These are phyloP conservation scores for Telfairia occidentalis DNA, from an alignment of 331 rosid species.

Conservation along the genomic window DNA sequence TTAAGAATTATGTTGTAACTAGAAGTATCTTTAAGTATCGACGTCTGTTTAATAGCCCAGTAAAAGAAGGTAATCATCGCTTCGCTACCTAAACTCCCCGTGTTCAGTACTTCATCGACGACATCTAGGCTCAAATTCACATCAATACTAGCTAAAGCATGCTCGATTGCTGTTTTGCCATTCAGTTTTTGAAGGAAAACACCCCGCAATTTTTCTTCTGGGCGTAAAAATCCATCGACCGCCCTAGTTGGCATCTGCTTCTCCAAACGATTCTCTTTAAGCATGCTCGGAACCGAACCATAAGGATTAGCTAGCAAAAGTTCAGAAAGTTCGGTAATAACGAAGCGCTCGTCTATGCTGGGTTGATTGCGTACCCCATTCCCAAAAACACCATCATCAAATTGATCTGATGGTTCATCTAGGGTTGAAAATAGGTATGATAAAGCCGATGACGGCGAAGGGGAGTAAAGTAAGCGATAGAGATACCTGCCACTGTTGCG, in stretches of 20 bases:
- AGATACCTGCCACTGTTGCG: constrained; percentile 10
- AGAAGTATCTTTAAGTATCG: constrained; percentile 26
- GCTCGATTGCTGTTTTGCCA: constrained; percentile 52
- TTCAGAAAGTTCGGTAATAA: constrained; percentile 43
- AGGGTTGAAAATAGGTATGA: constrained; percentile 27
- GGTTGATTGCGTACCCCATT: background rate
- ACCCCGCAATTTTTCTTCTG: constrained; percentile 69
- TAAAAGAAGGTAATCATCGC: constrained; percentile 59
- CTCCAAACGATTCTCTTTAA: constrained; percentile 4
- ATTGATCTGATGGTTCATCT: constrained; percentile 13
- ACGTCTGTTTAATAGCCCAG: constrained; percentile 60
- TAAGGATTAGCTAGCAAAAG: constrained; percentile 25
- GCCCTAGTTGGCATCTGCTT: constrained; percentile 12
- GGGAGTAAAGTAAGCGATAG: constrained; percentile 4
- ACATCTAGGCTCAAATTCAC: constrained; percentile 39
- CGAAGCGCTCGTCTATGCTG: constrained; percentile 27
- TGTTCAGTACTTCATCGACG: constrained; percentile 36
- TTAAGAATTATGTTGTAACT: constrained; percentile 44
- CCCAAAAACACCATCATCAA: background rate
- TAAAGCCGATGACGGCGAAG: constrained; percentile 1
- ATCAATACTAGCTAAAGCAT: constrained; percentile 33
- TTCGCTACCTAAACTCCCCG: constrained; percentile 56
- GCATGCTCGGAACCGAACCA: background rate
- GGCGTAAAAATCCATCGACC: constrained; percentile 47
- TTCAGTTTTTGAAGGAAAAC: constrained; percentile 66